Conservation (phyloP, 768 basidiomycete genomes). For the Lentinula sp. region DNA sequence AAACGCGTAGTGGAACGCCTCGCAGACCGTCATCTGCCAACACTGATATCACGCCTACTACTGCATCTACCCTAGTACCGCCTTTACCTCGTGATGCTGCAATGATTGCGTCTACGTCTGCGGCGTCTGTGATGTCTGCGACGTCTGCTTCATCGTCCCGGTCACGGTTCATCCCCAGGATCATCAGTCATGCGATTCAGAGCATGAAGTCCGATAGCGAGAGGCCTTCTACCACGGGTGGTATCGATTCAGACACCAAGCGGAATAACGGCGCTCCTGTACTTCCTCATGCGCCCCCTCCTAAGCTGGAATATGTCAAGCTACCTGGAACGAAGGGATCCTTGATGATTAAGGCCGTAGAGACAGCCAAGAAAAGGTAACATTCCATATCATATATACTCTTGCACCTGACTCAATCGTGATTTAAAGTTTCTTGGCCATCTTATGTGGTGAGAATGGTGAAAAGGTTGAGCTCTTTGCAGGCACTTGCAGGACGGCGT, state of each 20-base stretch:
- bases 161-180: slow-evolving; percentile 67
- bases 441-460: slow-evolving; percentile 86
- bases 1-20: neutral
- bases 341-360: slow-evolving; percentile 77
- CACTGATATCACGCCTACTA: slow-evolving; percentile 15
- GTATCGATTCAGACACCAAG: slow-evolving; percentile 36
- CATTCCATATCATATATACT: neutral
- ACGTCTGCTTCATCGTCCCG: slow-evolving; percentile 31
- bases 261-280: slow-evolving; percentile 23
- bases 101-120: neutral
- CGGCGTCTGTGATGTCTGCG: slow-evolving; percentile 16
- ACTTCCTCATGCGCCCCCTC: slow-evolving; percentile 56
- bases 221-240: slow-evolving; percentile 30
- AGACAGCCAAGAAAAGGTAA: slow-evolving; percentile 85
- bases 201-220: slow-evolving; percentile 52
- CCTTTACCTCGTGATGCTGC: slow-evolving; percentile 15
- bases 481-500: slow-evolving; percentile 83
- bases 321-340: slow-evolving; percentile 88
- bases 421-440: slow-evolving; percentile 72
- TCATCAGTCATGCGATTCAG: slow-evolving; percentile 60
- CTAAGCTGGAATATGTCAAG: slow-evolving; percentile 89
- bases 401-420: neutral
- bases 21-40: slow-evolving; percentile 3
- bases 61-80: slow-evolving; percentile 16
- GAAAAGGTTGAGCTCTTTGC: slow-evolving; percentile 94